Percentiles rank a stretch among this genome's conserved stretches.
Conservation (phyloP, 208 protist species). For the Leishmania braziliensis region DNA sequence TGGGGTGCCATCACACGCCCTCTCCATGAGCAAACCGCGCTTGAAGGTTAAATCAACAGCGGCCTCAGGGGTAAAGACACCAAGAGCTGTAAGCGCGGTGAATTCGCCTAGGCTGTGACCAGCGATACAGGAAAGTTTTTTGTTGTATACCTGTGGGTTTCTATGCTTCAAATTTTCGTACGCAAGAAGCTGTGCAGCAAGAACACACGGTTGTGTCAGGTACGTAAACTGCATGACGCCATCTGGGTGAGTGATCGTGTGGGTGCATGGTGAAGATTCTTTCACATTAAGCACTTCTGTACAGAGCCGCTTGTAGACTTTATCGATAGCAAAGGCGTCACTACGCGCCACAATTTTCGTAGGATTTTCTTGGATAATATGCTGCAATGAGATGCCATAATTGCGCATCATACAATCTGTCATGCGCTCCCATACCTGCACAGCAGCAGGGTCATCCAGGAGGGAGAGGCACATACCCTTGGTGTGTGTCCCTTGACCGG, state of each 20-base stretch:
- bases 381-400: slow-evolving; percentile 73
- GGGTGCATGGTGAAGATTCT: slow-evolving; percentile 48
- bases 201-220: slow-evolving; percentile 82
- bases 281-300: slow-evolving; percentile 42
- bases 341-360: slow-evolving; percentile 39
- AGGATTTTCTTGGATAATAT: slow-evolving; percentile 81
- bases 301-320: slow-evolving; percentile 42
- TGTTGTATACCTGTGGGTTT: slow-evolving; percentile 9
- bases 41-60: slow-evolving; percentile 77
- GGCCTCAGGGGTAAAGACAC: slow-evolving; percentile 73
- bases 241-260: slow-evolving; percentile 46
- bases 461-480: slow-evolving; percentile 78
- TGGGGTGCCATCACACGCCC: slow-evolving; percentile 38
- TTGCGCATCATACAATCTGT: slow-evolving; percentile 73
- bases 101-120: slow-evolving; percentile 92
- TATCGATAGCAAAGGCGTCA: slow-evolving; percentile 55
- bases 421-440: slow-evolving; percentile 70
- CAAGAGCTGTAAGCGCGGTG: slow-evolving; percentile 69
- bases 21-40: slow-evolving; percentile 85
- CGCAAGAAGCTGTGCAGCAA: slow-evolving; percentile 72
- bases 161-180: slow-evolving; percentile 36
- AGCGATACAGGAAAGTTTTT: slow-evolving; percentile 40
- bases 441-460: slow-evolving; percentile 36
- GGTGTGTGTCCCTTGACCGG: slow-evolving; percentile 79
- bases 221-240: slow-evolving; percentile 81